phyloP scores from a whole-genome alignment of 495 filamentous ascomycete species.

The Hyaloscypha bicolor region DNA sequence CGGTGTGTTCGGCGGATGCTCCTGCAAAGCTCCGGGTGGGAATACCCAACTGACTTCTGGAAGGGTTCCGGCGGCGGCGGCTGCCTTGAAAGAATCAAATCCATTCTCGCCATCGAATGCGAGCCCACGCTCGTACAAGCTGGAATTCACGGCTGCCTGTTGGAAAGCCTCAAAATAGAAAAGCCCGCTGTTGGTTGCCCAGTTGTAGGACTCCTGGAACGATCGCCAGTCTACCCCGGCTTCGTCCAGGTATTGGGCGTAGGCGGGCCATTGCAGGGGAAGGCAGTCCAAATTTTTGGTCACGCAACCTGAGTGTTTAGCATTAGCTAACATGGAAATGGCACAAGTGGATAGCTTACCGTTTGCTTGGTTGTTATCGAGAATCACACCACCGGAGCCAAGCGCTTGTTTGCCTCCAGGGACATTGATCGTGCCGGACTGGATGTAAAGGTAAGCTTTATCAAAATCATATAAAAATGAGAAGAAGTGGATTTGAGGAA shows the following conservation, averaged over 20 bases:
- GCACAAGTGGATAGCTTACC: conserved; percentile 3
- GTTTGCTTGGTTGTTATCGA: not conserved
- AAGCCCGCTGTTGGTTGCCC: not conserved
- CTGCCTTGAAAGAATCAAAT: not conserved
- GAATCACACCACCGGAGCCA: not conserved
- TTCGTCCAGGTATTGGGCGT: not conserved
- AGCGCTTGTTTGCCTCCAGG: not conserved
- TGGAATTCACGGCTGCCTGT: not conserved
- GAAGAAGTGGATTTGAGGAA: too few relatives aligned
- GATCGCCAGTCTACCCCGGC: not conserved
- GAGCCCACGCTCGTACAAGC: not conserved
- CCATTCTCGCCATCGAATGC: not conserved
- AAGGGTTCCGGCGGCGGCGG: not conserved
- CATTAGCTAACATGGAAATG: not conserved
- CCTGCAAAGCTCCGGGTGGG: not conserved
- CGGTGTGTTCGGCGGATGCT: not conserved
- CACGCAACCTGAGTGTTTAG: not conserved
- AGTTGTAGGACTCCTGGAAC: not conserved
- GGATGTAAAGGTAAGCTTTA: too few relatives aligned
- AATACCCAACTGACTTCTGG: not conserved
- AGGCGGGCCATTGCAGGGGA: not conserved
- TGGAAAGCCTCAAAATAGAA: not conserved
- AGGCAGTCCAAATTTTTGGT: not conserved
- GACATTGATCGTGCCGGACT: not conserved
- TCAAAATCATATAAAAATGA: too few relatives aligned